Base-by-base conservation (phyloP, 768 basidiomycete species). In the Suillus subluteus region DNA sequence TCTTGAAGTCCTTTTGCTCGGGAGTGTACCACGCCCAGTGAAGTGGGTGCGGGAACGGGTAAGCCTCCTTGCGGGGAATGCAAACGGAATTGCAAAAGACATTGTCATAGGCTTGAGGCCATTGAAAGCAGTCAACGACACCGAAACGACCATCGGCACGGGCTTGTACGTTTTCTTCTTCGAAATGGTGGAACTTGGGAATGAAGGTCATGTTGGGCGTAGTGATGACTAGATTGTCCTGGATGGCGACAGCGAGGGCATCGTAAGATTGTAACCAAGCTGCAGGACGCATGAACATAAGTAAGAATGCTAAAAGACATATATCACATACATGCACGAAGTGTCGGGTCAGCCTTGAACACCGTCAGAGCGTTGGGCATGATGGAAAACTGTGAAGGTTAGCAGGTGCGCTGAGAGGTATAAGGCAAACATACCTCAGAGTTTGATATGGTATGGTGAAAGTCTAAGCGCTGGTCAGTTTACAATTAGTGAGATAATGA, bases 21-120 rank as follows among this genome's bases (percentile, higher is more conserved):
- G 23, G 65, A 35, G 59, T 59, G 44, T 40, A 62, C 65, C 59
- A 66, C 0, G 48, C 62, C 55, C 62, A 67, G 16, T 30, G 48
- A 23, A 50, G 48, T 2, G n/a, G 48, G 23, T 50, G 48, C 2
- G 23, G 48, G 48, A 23, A 50, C 1, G 4, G 58, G 40, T 21
- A 58, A 0, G 30, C 30, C 58, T 35, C 58, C 58, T 58, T 58
- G 1, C 13, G 30, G 11, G 3, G 58, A 40, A 58, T 40, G 30
- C 58, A 58, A 7, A 35, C 3, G 0, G 48, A 50, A 50, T 50
- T 50, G 48, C 48, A 13, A 23, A 50, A 50, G 2, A 50, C 6
- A 12, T 50, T 23, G 23, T 50, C 23, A 6, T 50, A 50, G 11
- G 48, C 48, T 50, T 50, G 48, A 50, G 48, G 48, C 48, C 48